These are phyloP conservation scores for Trichomonascaceae sp. DNA, from an alignment of 1,139 yeast genomes.

Conservation along the genomic window DNA sequence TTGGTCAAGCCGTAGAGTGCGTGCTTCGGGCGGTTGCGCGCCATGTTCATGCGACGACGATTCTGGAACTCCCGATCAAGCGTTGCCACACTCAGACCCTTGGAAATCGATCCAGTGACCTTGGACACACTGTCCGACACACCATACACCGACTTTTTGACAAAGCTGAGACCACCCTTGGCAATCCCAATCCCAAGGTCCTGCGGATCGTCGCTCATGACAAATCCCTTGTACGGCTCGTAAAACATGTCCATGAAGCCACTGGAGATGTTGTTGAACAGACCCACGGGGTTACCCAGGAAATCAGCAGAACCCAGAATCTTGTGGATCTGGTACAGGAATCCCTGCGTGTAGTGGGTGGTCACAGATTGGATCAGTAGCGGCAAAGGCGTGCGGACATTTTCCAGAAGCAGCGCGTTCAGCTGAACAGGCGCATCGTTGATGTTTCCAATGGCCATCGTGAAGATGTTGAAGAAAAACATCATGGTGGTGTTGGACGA, in stretches of 20 bases:
- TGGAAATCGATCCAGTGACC: constrained; percentile 87
- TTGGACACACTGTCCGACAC: constrained; percentile 87
- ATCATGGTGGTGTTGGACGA: constrained; percentile 50
- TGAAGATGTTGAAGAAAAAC: constrained; percentile 69
- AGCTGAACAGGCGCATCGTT: constrained; percentile 92
- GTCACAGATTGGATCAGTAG: constrained; percentile 55
- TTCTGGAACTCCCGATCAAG: constrained; percentile 80
- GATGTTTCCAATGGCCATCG: constrained; percentile 95
- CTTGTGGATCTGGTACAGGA: constrained; percentile 84
- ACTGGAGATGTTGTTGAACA: constrained; percentile 82
- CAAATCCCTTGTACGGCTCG: constrained; percentile 93
- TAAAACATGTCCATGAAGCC: constrained; percentile 95
- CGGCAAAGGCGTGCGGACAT: constrained; percentile 76
- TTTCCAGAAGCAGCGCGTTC: constrained; percentile 78
- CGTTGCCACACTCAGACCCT: constrained; percentile 85
- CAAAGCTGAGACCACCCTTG: constrained; percentile 86
- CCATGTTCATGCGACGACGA: constrained; percentile 48
- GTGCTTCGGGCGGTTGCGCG: constrained; percentile 72
- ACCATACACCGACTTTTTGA: constrained; percentile 91
- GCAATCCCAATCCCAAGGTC: constrained; percentile 93
- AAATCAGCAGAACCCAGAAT: constrained; percentile 94
- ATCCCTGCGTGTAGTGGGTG: constrained; percentile 86
- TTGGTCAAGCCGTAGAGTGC: constrained; percentile 78
- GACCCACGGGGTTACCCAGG: constrained; percentile 92
- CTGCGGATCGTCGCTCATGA: constrained; percentile 89